A percentile compares a stretch with the other conserved stretches of the same genome.
Evolutionary conservation across 768 basidiomycete genomes (phyloP).

Genomic region (Hypholoma fasciculare): DNA sequence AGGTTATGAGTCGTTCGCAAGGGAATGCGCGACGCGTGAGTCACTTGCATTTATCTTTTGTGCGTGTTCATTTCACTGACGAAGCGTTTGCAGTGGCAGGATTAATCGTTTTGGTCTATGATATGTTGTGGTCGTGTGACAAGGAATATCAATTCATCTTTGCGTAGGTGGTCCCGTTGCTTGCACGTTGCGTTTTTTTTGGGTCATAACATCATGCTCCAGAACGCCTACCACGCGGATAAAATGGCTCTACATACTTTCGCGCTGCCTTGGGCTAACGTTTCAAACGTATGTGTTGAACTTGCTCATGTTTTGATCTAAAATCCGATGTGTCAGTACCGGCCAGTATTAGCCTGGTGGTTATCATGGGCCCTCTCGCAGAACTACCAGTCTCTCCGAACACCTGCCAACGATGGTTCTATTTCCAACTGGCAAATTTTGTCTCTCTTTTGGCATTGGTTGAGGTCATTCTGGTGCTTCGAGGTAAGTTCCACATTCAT

Average conservation of each 20-base stretch:
- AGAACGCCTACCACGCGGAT: neutral
- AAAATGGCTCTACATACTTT: neutral
- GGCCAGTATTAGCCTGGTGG: neutral
- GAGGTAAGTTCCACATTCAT: neutral
- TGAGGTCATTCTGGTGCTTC: neutral
- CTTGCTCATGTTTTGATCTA: neutral
- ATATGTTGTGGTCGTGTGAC: neutral
- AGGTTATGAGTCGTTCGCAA: neutral
- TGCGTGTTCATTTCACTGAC: neutral
- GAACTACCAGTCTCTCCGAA: neutral
- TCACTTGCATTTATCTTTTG: neutral
- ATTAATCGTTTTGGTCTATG: neutral
- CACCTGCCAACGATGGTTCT: neutral
- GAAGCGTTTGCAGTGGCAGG: neutral
- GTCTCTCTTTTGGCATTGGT: neutral
- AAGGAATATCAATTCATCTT: neutral
- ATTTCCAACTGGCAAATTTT: neutral
- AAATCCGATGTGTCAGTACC: neutral
- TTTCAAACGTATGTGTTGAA: neutral
- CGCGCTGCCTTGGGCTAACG: neutral
- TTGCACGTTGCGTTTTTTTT: neutral
- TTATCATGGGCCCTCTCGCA: neutral
- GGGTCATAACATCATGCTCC: neutral
- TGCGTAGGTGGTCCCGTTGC: neutral
- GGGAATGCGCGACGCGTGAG: neutral